Percentiles rank a stretch among this genome's conserved stretches.
Conservation (phyloP, 495 filamentous ascomycete genomes). For the Tuber microsphaerosporum region DNA sequence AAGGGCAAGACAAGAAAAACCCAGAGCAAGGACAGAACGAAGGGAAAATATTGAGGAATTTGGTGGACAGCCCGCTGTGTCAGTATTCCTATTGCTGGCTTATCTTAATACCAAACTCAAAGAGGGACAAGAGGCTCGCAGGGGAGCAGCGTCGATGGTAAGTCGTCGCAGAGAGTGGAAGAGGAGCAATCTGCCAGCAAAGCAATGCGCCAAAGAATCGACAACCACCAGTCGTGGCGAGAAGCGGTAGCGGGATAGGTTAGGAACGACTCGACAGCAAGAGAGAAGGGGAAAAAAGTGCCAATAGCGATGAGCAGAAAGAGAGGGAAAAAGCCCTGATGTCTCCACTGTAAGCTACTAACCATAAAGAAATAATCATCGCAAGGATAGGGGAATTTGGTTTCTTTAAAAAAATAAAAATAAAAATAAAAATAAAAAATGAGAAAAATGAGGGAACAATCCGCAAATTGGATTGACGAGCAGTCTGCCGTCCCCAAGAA, state of each 20-base stretch:
- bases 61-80: not conserved
- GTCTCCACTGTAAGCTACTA: not conserved
- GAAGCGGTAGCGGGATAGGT: not conserved
- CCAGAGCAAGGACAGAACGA: conserved; percentile 9
- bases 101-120: not conserved
- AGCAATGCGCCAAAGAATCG: conserved; percentile 29
- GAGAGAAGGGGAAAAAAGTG: not conserved
- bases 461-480: not conserved
- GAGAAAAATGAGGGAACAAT: conserved; percentile 1
- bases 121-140: not conserved
- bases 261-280: not conserved
- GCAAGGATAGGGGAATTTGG: not conserved
- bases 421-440: not conserved
- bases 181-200: conserved; percentile 33
- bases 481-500: not conserved
- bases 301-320: not conserved
- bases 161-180: conserved; percentile 37
- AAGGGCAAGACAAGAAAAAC: conserved; percentile 18
- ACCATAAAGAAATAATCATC: not conserved
- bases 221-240: not conserved
- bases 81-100: conserved; percentile 1
- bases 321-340: not conserved
- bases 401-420: not conserved
- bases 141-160: conserved; percentile 17
- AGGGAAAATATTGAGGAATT: not conserved